Evolutionary conservation across 2,329 filamentous ascomycete species (phyloP), one percentile per base, ranked within the genome.

Genomic region (Mycocentrospora acerina): DNA sequence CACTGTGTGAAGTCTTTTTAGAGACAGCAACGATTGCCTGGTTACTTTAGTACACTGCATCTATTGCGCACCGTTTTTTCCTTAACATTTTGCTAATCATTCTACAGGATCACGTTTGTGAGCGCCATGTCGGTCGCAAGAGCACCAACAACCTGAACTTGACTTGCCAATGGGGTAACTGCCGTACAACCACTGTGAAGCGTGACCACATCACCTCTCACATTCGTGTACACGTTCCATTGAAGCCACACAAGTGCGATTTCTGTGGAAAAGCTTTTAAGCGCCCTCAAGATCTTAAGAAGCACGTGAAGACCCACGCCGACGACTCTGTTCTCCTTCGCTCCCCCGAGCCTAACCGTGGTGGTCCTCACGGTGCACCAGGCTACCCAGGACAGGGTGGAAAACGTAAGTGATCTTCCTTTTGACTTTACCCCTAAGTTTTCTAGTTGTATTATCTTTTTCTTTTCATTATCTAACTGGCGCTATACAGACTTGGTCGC

Each of bases 251-350:
- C 76, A 97, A 96, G 73, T 98, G 93, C 70, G 90, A 96, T 66
- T 95, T 96, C 72, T 98, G 93, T 66, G 89, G 89, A 66, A 98
- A 98, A 77, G 90, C 90, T 2, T 98, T 98, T 80, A 98, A 98
- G 81, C 87, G 93, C 24, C 93, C 93, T 2, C 93, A 98, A 74
- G 93, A 98, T 75, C 71, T 98, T 60, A 97, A 98, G 82, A 98
- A 98, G 77, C 93, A 98, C 68, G 90, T 97, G 71, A 98, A 97
- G 83, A 97, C 91, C 4, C 91, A 97, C 66, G 91, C 91, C 57
- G 91, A 97, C 63, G 91, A 96, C 71, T 94, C 90, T 28, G 88
- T 95, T 27, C 75, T 81, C 46, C 75, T 81, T 45, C 77, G 80
- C 55, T 84, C 81, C 29, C 81, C 81, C 4, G 80, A 82, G 57